Percentiles rank a stretch among this genome's conserved stretches.
Conservation (phyloP, 1,284 basidiomycete genomes). For the Fomitopsis palustris region DNA sequence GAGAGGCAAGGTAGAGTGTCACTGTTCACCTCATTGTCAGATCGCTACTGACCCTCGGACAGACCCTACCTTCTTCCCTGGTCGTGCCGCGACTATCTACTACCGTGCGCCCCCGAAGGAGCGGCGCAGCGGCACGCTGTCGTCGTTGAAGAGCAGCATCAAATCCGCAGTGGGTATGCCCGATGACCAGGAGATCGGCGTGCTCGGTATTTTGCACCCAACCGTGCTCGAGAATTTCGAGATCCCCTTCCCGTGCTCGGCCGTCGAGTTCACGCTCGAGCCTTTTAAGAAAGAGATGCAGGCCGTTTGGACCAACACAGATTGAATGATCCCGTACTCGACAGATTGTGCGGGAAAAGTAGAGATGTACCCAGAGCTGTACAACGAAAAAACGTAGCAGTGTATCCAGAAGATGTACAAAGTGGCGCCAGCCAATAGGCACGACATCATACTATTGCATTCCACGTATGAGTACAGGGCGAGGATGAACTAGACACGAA, state of each 20-base stretch:
- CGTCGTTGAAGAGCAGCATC: constrained; percentile 30
- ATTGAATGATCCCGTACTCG: neutral
- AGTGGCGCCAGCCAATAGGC: neutral
- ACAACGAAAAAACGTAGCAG: no score
- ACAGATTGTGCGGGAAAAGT: no score
- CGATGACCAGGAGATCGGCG: constrained; percentile 74
- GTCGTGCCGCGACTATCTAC: constrained; percentile 88
- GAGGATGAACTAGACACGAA: neutral
- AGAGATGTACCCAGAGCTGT: no score
- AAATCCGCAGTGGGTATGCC: constrained; percentile 27
- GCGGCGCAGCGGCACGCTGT: constrained; percentile 17
- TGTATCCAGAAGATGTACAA: neutral
- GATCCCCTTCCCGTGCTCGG: constrained; percentile 93
- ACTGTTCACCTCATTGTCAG: constrained; percentile 22
- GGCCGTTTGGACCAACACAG: constrained; percentile 19
- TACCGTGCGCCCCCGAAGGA: constrained; percentile 63
- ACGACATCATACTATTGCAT: neutral
- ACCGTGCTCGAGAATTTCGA: constrained; percentile 90
- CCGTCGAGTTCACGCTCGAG: constrained; percentile 91
- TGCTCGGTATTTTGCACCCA: constrained; percentile 88
- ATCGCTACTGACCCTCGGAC: constrained; percentile 2
- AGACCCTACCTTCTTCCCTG: constrained; percentile 94
- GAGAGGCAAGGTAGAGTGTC: constrained; percentile 64
- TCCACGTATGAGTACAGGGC: neutral
- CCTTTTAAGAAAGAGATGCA: constrained; percentile 75